Conservation (phyloP, 352 stramenopile species). For the Phytopythium litorale region DNA sequence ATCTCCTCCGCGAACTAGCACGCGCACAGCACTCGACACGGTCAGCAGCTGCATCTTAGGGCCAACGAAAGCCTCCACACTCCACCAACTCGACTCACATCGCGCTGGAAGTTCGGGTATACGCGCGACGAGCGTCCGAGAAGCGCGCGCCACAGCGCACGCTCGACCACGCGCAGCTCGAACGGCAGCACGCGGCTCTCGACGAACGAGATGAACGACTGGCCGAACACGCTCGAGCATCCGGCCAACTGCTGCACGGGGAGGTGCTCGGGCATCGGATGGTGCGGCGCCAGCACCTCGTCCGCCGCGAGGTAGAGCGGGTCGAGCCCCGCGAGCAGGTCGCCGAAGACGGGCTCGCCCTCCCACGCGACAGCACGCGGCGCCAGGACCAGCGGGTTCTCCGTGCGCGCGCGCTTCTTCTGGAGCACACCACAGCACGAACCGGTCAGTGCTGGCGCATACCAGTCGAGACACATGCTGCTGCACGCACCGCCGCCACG, state of each 20-base stretch:
- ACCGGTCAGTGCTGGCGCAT: neutral
- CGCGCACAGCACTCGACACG: neutral
- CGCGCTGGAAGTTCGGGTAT: slow-evolving; percentile 6
- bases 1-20: slow-evolving; percentile 2
- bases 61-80: no score
- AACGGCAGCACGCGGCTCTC: slow-evolving; percentile 30
- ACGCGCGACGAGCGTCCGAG: neutral
- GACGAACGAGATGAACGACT: slow-evolving; percentile 15
- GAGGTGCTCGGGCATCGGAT: slow-evolving; percentile 15
- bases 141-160: slow-evolving; percentile 15
- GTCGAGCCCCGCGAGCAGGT: slow-evolving; percentile 19
- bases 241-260: slow-evolving; percentile 14
- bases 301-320: slow-evolving; percentile 17
- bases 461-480: no score
- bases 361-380: slow-evolving; percentile 2
- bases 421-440: neutral
- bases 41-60: no score
- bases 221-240: slow-evolving; percentile 12
- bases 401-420: neutral
- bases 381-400: neutral
- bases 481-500: neutral
- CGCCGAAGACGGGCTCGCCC: slow-evolving; percentile 15
- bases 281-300: slow-evolving; percentile 14
- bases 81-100: neutral
- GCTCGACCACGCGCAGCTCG: slow-evolving; percentile 15